A percentile compares a stretch with the other conserved stretches of the same genome.
phyloP scores from a whole-genome alignment of 306 rosid genomes.

The Vicia faba region DNA sequence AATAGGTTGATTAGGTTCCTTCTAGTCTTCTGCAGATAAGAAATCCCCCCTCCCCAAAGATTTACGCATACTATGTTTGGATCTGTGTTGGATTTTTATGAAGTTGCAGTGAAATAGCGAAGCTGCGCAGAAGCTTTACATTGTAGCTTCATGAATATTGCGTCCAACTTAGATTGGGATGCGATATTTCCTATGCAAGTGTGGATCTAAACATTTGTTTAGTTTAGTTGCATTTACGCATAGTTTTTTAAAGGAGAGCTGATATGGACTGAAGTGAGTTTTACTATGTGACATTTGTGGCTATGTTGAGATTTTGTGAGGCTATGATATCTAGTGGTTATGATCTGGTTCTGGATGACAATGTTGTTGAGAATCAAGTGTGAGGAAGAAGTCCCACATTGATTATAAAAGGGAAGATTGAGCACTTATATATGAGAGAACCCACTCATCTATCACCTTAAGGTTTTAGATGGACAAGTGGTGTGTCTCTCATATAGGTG shows the following conservation, averaged over 20 bases:
- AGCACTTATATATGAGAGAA: no score
- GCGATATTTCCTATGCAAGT: no score
- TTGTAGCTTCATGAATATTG: background rate
- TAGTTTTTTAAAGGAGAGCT: conserved; percentile 12
- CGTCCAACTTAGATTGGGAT: no score
- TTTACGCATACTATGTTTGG: background rate
- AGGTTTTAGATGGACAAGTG: no score
- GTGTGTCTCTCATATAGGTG: no score
- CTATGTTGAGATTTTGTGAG: conserved; percentile 19
- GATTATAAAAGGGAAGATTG: no score
- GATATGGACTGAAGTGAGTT: conserved; percentile 7
- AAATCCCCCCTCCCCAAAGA: no score
- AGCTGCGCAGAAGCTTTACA: background rate
- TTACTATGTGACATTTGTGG: conserved; percentile 19
- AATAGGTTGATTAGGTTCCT: conserved; percentile 10
- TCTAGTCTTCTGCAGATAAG: conserved; percentile 14
- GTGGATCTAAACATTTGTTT: background rate
- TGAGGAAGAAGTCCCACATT: no score
- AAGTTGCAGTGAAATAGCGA: background rate
- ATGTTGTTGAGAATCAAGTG: no score
- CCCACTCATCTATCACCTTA: no score
- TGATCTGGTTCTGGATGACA: conserved; percentile 26
- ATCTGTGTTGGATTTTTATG: background rate
- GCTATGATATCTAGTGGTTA: background rate
- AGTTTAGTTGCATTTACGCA: background rate